Conservation (phyloP, 2,329 filamentous ascomycete species). For the Didymella keratinophila region DNA sequence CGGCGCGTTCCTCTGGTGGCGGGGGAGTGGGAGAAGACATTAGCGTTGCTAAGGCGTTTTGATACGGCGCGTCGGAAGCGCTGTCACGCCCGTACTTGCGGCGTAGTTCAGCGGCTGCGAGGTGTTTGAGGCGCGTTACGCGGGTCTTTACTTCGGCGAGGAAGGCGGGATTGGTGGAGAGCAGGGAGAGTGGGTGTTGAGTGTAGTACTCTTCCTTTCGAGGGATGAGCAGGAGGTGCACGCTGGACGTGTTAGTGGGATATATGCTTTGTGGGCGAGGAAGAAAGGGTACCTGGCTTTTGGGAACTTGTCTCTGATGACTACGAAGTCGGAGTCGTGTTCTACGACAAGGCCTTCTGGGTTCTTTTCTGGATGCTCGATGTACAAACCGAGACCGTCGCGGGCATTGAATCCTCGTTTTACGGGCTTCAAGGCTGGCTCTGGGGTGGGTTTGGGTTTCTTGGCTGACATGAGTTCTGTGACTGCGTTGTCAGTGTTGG, state of each 20-base stretch:
- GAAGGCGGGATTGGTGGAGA: constrained; percentile 72
- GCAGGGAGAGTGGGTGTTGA: constrained; percentile 78
- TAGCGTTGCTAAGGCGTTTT: constrained; percentile 58
- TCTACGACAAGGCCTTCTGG: constrained; percentile 69
- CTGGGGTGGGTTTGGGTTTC: constrained; percentile 41
- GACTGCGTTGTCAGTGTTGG: constrained; percentile 49
- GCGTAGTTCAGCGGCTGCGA: constrained; percentile 79
- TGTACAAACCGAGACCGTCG: constrained; percentile 72
- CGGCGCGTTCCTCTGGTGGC: constrained; percentile 53
- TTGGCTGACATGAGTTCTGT: constrained; percentile 57
- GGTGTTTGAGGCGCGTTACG: constrained; percentile 64
- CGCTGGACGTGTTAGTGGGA: constrained; percentile 39
- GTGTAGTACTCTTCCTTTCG: constrained; percentile 68
- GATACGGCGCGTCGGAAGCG: constrained; percentile 67
- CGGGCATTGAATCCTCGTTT: constrained; percentile 52
- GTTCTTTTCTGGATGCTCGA: constrained; percentile 67
- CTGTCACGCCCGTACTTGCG: constrained; percentile 72
- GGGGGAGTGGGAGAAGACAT: constrained; percentile 58
- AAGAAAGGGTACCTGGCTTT: constrained; percentile 60
- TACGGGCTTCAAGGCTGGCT: constrained; percentile 19
- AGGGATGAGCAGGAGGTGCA: constrained; percentile 89
- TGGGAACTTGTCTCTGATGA: constrained; percentile 83
- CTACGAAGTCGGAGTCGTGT: constrained; percentile 72
- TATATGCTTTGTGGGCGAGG: too few species aligned
- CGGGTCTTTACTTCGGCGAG: constrained; percentile 69